Base-by-base conservation (phyloP, 2,329 filamentous ascomycete species). In the Simplicillium sp. region DNA sequence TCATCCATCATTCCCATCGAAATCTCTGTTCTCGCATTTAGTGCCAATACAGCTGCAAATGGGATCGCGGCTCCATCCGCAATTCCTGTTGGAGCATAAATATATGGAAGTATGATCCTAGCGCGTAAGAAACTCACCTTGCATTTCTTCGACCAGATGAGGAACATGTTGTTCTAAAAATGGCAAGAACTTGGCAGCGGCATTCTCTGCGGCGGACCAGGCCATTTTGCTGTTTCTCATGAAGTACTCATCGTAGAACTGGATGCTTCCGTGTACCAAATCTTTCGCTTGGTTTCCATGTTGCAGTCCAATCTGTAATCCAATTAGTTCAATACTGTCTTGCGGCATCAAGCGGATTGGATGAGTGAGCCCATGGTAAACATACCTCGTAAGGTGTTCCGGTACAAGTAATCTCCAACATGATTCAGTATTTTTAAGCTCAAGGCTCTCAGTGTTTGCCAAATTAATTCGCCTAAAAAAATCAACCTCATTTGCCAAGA, bases 351-450 rank as follows among this genome's bases (percentile, higher is more conserved):
- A 25, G 9, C 20, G 9, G 9, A 5, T 9, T 25, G 20, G 20
- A 6, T 17, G 17, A 28, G 20, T 36, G 18, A 36, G 34, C 20
- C 25, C 15, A 14, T n/a, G 7, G 25, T 12, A 40, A 8, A 5
- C 39, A 11, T 37, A 41, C 39, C 18, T 41, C 34, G 13, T 41
- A 41, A n/a, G 39, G 39, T n/a, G 35, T 37, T 18, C 39, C 17
- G 13, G 35, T 20, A 16, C 35, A 34, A 25, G 16, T 37, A 9
- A 37, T 34, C 37, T 41, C 29, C 13, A 41, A 34, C 39, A 41
- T 34, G 18, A 12, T 41, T 9, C 9, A 25, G 17, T 9, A 12
- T 35, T 35, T 35, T 35, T 16, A n/a, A n/a, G n/a, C n/a, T n/a
- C n/a, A 31, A 31, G n/a, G n/a, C n/a, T n/a, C n/a, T n/a, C n/a